Evolutionary conservation across 768 basidiomycete species (phyloP), one percentile per base, ranked within the genome.

Genomic region (Mycena belliarum): DNA sequence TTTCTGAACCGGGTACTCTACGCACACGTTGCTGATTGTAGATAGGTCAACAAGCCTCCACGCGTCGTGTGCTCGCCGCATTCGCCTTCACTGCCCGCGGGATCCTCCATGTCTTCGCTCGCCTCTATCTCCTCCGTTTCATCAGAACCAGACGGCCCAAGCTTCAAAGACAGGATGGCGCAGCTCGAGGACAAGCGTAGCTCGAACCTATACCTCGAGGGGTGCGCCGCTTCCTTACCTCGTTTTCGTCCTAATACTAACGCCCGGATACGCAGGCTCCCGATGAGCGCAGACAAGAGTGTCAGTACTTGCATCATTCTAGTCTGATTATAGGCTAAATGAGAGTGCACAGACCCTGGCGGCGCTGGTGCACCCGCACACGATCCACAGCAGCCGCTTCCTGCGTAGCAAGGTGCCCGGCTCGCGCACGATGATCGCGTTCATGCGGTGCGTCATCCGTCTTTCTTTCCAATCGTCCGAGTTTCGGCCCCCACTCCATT

Each of bases 151-250:
- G 49, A 54, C 2, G 47, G 43, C 21, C 35, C 52, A 29, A 70
- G 76, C 0, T 84, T 84, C 76, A 82, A 81, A 67, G 63, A 68
- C 23, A 74, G 75, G 62, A 84, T 84, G 83, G 82, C 84, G 52
- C 75, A 74, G 55, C 71, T 83, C 35, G 76, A 73, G 54, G 82
- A 83, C 52, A 59, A 62, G 33, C 20, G 59, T 1, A 83, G 82
- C 35, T 79, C 82, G 18, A 83, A 83, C 61, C 64, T 84, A 32
- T 84, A 84, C 63, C 76, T 84, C 41, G 82, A 84, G 67, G 82
- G 82, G 69, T 76, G 33, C 60, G 69, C 44, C 14, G 46, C 45
- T 35, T n/a, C 25, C 14, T 12, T 29, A 21, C 45, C 15, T 18
- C 47, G 18, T 11, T 33, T 3, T 15, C 20, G 15, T 33, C 29